Evolutionary conservation across 1,139 yeast species (phyloP).

Genomic region (Candida sp.): DNA sequence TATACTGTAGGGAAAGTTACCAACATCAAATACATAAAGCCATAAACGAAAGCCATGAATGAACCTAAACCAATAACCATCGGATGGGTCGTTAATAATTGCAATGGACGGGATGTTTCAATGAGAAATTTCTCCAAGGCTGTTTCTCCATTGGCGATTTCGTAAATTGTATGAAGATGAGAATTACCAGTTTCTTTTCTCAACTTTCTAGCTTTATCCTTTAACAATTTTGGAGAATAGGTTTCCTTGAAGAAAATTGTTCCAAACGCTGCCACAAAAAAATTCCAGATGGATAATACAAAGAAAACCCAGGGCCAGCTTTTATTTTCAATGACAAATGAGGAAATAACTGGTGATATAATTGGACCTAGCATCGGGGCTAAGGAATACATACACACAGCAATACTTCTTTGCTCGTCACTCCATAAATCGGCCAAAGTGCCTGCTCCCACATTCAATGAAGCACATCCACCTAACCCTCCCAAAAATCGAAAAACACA

Average conservation of each 20-base stretch:
- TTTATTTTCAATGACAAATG: slow-evolving; percentile 47
- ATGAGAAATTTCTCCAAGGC: slow-evolving; percentile 24
- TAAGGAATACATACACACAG: slow-evolving; percentile 40
- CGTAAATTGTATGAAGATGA: slow-evolving; percentile 41
- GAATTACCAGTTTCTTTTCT: slow-evolving; percentile 34
- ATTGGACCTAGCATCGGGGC: slow-evolving; percentile 59
- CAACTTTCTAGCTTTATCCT: slow-evolving; percentile 26
- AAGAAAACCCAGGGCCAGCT: slow-evolving; percentile 46
- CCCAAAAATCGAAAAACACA: slow-evolving; percentile 41
- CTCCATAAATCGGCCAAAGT: slow-evolving; percentile 27
- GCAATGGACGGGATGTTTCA: slow-evolving; percentile 38
- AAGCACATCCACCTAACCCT: slow-evolving; percentile 31
- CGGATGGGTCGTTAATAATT: slow-evolving; percentile 40
- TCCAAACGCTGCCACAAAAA: slow-evolving; percentile 32
- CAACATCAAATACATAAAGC: slow-evolving; percentile 46
- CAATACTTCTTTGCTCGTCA: slow-evolving; percentile 33
- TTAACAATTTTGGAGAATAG: slow-evolving; percentile 36
- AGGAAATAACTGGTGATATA: slow-evolving; percentile 56
- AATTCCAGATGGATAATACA: slow-evolving; percentile 40
- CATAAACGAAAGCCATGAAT: slow-evolving; percentile 45
- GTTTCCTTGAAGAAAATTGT: slow-evolving; percentile 37
- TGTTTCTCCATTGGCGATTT: slow-evolving; percentile 35
- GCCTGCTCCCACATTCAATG: slow-evolving; percentile 28
- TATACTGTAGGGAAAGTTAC: slow-evolving; percentile 41
- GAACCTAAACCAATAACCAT: slow-evolving; percentile 45